These are phyloP conservation scores for Penicillium sp. DNA, from an alignment of 2,329 filamentous ascomycete species.

Conservation along the genomic window DNA sequence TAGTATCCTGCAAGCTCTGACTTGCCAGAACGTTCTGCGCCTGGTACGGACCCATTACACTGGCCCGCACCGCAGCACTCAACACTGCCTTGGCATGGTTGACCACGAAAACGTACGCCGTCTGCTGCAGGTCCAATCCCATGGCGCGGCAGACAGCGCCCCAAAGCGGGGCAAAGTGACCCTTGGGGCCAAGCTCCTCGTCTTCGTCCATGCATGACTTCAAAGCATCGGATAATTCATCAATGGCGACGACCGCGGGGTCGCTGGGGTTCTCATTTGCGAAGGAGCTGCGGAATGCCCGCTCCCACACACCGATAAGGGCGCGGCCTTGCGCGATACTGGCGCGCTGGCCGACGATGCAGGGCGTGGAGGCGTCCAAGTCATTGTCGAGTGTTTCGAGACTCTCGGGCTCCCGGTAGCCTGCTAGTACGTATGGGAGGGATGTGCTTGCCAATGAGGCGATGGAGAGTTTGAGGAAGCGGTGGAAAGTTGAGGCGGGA, in stretches of 20 bases:
- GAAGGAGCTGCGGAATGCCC: slow-evolving; percentile 48
- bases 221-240: slow-evolving; percentile 41
- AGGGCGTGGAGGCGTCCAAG: slow-evolving; percentile 64
- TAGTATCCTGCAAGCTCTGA: slow-evolving; percentile 53
- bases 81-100: slow-evolving; percentile 66
- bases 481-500: slow-evolving; percentile 50
- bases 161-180: slow-evolving; percentile 64
- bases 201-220: slow-evolving; percentile 35
- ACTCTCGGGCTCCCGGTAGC: slow-evolving; percentile 52
- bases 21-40: slow-evolving; percentile 62
- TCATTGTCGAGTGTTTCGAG: slow-evolving; percentile 62
- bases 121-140: slow-evolving; percentile 53
- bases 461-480: slow-evolving; percentile 60
- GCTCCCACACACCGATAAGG: slow-evolving; percentile 62
- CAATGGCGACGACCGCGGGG: slow-evolving; percentile 32
- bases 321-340: slow-evolving; percentile 63
- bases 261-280: slow-evolving; percentile 15
- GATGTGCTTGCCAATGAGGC: slow-evolving; percentile 60
- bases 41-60: slow-evolving; percentile 67
- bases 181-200: slow-evolving; percentile 43
- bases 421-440: slow-evolving; percentile 61
- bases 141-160: slow-evolving; percentile 58
- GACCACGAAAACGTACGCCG: slow-evolving; percentile 64
- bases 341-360: slow-evolving; percentile 63
- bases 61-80: slow-evolving; percentile 63